Evolutionary conservation across 1,284 basidiomycete species (phyloP).

Genomic region (Leccinum subspadiceum): DNA sequence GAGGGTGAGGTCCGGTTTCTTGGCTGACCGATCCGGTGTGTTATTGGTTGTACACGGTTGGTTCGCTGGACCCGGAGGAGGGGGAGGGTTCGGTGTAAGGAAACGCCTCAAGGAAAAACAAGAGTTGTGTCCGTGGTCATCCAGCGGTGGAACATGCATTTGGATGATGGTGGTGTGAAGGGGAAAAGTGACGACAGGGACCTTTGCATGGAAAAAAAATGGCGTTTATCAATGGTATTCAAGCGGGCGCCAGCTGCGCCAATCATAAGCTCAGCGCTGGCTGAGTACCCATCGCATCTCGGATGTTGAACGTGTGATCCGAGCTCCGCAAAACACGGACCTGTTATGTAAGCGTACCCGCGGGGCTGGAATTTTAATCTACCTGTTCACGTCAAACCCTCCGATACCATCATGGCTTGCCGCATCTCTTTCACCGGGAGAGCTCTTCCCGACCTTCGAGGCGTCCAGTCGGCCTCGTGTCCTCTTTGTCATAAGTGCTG

Average conservation of each 20-base stretch:
- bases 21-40: slow-evolving; percentile 5
- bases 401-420: neutral
- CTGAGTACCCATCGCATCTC: neutral
- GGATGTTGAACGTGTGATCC: slow-evolving; percentile 27
- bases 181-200: slow-evolving; percentile 7
- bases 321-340: slow-evolving; percentile 26
- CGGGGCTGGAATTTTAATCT: slow-evolving; percentile 2
- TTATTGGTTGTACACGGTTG: neutral
- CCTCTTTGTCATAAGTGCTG: slow-evolving; percentile 6
- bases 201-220: slow-evolving; percentile 25
- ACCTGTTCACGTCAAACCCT: neutral
- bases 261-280: neutral
- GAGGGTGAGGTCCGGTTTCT: neutral
- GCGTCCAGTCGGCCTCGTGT: slow-evolving; percentile 4
- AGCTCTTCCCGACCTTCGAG: slow-evolving; percentile 1
- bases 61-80: neutral
- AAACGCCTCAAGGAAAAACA: slow-evolving; percentile 26
- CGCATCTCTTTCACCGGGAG: neutral
- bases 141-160: slow-evolving; percentile 27
- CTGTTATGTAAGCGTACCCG: slow-evolving; percentile 20
- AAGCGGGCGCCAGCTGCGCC: neutral
- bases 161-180: slow-evolving; percentile 1
- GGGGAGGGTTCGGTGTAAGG: slow-evolving; percentile 8
- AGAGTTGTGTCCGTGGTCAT: slow-evolving; percentile 23
- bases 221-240: slow-evolving; percentile 32